These are phyloP conservation scores for Pichia sp. DNA, from an alignment of 1,139 yeast species.

Conservation along the genomic window DNA sequence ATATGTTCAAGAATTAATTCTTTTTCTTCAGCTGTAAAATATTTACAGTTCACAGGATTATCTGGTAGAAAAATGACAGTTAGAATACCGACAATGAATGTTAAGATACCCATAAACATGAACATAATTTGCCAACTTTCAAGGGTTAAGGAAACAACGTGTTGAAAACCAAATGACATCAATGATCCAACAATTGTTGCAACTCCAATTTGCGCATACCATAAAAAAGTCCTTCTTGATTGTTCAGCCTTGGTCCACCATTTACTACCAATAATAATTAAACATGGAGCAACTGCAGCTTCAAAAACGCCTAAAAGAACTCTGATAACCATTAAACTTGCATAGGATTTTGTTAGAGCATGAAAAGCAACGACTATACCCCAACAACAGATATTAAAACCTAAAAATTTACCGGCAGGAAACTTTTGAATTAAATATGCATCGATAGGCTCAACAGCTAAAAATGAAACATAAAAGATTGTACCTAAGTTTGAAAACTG, in stretches of 20 bases:
- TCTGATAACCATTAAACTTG: slow-evolving; percentile 13
- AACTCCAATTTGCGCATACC: slow-evolving; percentile 38
- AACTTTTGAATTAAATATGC: slow-evolving; percentile 13
- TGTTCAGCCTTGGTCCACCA: slow-evolving; percentile 39
- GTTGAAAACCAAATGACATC: slow-evolving; percentile 39
- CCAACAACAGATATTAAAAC: slow-evolving; percentile 9
- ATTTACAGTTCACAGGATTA: slow-evolving; percentile 18
- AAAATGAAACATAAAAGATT: slow-evolving; percentile 37
- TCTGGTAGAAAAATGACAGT: slow-evolving; percentile 8
- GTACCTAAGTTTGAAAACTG: slow-evolving; percentile 27
- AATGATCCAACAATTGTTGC: slow-evolving; percentile 39
- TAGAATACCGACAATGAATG: slow-evolving; percentile 19
- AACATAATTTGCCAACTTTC: slow-evolving; percentile 23
- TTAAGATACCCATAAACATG: slow-evolving; percentile 22
- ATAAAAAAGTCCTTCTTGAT: slow-evolving; percentile 33
- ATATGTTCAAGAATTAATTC: slow-evolving; percentile 24
- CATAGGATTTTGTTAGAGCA: slow-evolving; percentile 15
- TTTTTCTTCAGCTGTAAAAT: slow-evolving; percentile 28
- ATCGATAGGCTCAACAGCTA: slow-evolving; percentile 10
- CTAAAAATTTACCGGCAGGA: slow-evolving; percentile 13
- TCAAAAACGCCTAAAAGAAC: slow-evolving; percentile 15
- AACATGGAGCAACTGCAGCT: slow-evolving; percentile 13
- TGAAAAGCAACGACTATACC: slow-evolving; percentile 16
- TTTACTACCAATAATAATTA: slow-evolving; percentile 29
- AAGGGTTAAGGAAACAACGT: slow-evolving; percentile 25